Conservation (phyloP, 306 rosid genomes). For the Rosa rugosa region DNA sequence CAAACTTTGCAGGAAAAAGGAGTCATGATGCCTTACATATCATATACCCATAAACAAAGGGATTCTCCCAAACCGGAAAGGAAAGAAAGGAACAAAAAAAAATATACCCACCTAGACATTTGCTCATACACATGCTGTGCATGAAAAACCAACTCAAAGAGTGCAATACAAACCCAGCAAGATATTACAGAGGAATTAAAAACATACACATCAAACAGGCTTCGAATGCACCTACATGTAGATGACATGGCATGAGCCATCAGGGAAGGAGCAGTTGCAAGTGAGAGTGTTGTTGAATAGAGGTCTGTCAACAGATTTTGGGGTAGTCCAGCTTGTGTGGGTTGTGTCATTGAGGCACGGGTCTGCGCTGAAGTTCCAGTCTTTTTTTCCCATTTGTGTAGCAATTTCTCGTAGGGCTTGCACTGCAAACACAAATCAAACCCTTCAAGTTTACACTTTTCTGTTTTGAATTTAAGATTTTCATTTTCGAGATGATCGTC, state of each 20-base stretch:
- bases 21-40: neutral
- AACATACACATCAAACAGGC: neutral
- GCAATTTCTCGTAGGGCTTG: constrained; percentile 10
- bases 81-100: neutral
- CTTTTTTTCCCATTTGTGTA: constrained; percentile 13
- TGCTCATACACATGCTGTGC: neutral
- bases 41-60: neutral
- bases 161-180: neutral
- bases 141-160: neutral
- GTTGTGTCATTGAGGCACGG: constrained; percentile 10
- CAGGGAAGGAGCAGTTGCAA: constrained; percentile 18
- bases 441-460: no score
- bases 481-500: no score
- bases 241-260: constrained; percentile 15
- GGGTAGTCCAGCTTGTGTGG: constrained; percentile 18
- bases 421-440: constrained; percentile 10
- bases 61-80: neutral
- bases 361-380: constrained; percentile 23
- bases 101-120: neutral
- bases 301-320: neutral
- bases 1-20: neutral
- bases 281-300: constrained; percentile 22
- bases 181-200: no score
- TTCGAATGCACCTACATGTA: neutral
- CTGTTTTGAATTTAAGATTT: neutral